A percentile compares a stretch with the other conserved stretches of the same genome.
Conservation (phyloP, 164 flowering plant species). For the Protea cynaroides region DNA sequence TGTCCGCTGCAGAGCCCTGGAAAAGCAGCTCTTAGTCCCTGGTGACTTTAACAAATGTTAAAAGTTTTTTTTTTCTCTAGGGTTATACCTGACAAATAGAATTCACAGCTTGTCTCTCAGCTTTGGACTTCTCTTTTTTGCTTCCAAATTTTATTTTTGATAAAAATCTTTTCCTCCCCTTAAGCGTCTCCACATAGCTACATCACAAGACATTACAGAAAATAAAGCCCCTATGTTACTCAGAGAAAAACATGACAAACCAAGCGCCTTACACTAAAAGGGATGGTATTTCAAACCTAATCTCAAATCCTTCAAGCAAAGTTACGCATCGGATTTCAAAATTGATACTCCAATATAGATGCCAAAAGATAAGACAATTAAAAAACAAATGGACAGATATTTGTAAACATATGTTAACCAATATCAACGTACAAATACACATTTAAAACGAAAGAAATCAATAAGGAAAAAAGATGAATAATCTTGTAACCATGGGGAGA, state of each 20-base stretch:
- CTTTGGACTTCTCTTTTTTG: constrained; percentile 79
- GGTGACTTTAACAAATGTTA: background rate
- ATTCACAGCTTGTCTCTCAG: constrained; percentile 95
- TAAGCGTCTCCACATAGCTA: constrained; percentile 77
- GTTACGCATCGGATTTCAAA: background rate
- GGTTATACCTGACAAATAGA: constrained; percentile 90
- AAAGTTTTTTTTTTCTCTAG: background rate
- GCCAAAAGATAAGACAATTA: too few species aligned
- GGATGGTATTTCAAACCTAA: background rate
- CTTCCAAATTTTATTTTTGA: constrained; percentile 78
- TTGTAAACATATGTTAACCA: too few species aligned
- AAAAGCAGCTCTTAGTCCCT: constrained; percentile 13
- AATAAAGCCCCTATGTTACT: background rate
- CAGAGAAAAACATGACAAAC: background rate
- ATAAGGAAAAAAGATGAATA: too few species aligned
- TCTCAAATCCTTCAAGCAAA: background rate
- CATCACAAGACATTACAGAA: constrained; percentile 4
- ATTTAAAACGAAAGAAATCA: too few species aligned
- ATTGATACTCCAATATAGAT: too few species aligned
- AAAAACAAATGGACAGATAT: too few species aligned
- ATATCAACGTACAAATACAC: too few species aligned
- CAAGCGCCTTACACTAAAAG: background rate
- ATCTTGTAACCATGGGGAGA: too few species aligned
- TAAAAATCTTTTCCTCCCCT: constrained; percentile 85
- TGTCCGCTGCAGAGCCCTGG: constrained; percentile 96